Percentiles rank a stretch among this genome's conserved stretches.
Conservation (phyloP, 306 rosid species). For the Fragaria iinumae region DNA sequence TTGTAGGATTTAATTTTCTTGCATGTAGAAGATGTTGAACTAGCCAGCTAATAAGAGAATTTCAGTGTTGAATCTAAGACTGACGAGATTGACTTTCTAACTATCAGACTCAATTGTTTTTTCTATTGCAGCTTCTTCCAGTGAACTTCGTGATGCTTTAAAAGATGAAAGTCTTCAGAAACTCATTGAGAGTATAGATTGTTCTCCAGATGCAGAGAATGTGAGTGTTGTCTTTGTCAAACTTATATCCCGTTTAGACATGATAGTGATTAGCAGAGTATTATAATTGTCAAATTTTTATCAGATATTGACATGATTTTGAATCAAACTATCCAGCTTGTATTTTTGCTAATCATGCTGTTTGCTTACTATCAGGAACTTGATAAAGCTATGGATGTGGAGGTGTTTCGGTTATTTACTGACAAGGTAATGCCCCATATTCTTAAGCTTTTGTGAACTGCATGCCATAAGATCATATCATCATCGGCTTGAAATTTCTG, state of each 20-base stretch:
- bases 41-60: neutral
- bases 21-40: neutral
- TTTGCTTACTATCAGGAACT: slow-evolving; percentile 54
- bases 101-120: slow-evolving; percentile 12
- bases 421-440: slow-evolving; percentile 53
- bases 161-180: slow-evolving; percentile 60
- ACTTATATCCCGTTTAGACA: neutral
- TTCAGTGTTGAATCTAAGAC: slow-evolving; percentile 2
- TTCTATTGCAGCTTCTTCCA: slow-evolving; percentile 66
- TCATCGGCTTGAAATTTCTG: slow-evolving; percentile 17
- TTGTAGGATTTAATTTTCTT: neutral
- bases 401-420: slow-evolving; percentile 51
- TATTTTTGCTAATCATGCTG: slow-evolving; percentile 17
- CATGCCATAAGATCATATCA: neutral
- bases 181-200: slow-evolving; percentile 47
- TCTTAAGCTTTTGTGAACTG: slow-evolving; percentile 1
- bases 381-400: slow-evolving; percentile 71
- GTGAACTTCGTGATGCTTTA: slow-evolving; percentile 57
- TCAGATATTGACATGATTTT: neutral
- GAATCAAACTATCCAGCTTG: neutral
- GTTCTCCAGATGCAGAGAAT: slow-evolving; percentile 59
- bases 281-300: neutral
- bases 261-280: neutral
- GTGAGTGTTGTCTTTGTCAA: slow-evolving; percentile 36
- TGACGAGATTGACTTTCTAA: neutral